Conservation (phyloP, 139 green algal species). For the Parachlorella kessleri region DNA sequence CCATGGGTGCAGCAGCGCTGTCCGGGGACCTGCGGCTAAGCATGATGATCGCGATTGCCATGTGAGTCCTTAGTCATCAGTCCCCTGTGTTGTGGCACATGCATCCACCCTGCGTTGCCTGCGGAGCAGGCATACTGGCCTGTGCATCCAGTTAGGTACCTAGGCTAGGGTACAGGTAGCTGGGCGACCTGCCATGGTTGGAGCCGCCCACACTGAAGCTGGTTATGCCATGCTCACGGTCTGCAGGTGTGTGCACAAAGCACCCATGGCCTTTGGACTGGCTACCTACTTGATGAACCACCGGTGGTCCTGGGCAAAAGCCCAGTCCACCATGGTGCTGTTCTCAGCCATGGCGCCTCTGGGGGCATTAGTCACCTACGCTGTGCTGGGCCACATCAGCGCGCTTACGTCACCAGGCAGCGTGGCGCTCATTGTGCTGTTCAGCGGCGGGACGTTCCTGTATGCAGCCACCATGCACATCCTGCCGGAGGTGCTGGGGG, state of each 20-base stretch:
- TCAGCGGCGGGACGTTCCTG: slow-evolving; percentile 72
- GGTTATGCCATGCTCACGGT: too few species aligned
- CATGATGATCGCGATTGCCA: slow-evolving; percentile 45
- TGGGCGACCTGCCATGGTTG: too few species aligned
- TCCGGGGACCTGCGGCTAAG: slow-evolving; percentile 35
- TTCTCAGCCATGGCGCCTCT: slow-evolving; percentile 40
- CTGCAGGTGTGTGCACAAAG: slow-evolving; percentile 62
- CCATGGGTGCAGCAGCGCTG: slow-evolving; percentile 60
- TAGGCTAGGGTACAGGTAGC: too few species aligned
- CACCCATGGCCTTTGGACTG: slow-evolving; percentile 65
- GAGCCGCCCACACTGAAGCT: too few species aligned
- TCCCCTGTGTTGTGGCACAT: too few species aligned
- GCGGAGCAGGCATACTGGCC: too few species aligned
- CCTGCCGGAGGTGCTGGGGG: slow-evolving; percentile 50
- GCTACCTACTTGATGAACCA: slow-evolving; percentile 52
- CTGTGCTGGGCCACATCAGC: slow-evolving; percentile 29
- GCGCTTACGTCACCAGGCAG: slow-evolving; percentile 11
- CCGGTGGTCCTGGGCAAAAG: slow-evolving; percentile 38
- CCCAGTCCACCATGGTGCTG: slow-evolving; percentile 15
- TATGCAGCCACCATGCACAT: slow-evolving; percentile 68
- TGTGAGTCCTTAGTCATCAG: slow-evolving; percentile 18
- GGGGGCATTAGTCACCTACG: slow-evolving; percentile 45
- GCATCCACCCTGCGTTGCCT: too few species aligned
- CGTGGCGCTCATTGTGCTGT: slow-evolving; percentile 43
- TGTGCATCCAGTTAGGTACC: too few species aligned